These are phyloP conservation scores for Fusarium humuli DNA, from an alignment of 2,329 filamentous ascomycete species.

Conservation along the genomic window DNA sequence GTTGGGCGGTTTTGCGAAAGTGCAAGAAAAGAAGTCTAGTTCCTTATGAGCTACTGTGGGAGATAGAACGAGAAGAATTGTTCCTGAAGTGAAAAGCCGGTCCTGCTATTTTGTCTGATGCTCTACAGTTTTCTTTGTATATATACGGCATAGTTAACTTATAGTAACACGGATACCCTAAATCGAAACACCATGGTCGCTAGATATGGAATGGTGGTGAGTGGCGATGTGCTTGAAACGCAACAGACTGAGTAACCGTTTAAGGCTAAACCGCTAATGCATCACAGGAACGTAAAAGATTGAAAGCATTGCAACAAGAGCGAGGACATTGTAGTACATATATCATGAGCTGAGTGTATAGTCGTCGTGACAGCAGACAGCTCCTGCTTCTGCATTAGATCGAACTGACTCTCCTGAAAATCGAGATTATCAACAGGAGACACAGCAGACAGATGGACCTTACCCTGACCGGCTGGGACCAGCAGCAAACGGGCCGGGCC, in stretches of 20 bases:
- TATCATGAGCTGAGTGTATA: not conserved
- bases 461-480: slow-evolving; percentile 3
- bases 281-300: slow-evolving; percentile 17
- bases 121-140: not conserved
- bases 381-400: not conserved
- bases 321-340: not conserved
- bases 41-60: not conserved
- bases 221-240: slow-evolving; percentile 29
- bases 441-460: not conserved
- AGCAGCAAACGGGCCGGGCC: slow-evolving; percentile 27
- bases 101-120: not conserved
- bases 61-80: not conserved
- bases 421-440: not conserved
- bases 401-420: not conserved
- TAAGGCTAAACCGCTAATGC: slow-evolving; percentile 15
- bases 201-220: slow-evolving; percentile 36
- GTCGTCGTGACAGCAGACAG: not conserved
- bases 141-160: not conserved
- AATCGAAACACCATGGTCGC: slow-evolving; percentile 20
- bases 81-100: not conserved
- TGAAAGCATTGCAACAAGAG: not conserved
- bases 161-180: slow-evolving; percentile 3
- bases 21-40: not conserved
- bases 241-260: slow-evolving; percentile 16
- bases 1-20: not conserved